These are phyloP conservation scores for Leishmania tropica DNA, from an alignment of 208 protist genomes.

Conservation along the genomic window DNA sequence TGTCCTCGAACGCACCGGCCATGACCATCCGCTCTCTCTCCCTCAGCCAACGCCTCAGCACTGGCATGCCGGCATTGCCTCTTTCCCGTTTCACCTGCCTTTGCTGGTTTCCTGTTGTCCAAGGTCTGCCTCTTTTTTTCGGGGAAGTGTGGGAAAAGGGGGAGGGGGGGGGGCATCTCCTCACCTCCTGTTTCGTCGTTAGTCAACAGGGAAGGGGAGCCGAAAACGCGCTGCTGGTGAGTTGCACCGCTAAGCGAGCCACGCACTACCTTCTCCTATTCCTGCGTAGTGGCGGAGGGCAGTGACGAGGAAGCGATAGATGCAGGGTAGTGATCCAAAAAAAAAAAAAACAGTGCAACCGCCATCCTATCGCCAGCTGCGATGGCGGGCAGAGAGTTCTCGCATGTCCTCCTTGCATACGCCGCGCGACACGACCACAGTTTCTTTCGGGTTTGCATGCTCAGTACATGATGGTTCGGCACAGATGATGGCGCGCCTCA, in stretches of 20 bases:
- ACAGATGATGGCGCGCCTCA: constrained; percentile 61
- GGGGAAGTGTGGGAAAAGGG: background rate
- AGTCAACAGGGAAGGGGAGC: background rate
- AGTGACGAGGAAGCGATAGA: background rate
- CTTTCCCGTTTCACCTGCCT: background rate
- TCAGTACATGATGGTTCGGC: constrained; percentile 71
- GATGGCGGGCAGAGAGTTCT: background rate
- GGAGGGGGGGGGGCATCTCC: background rate
- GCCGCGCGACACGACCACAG: background rate
- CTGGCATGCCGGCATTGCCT: background rate
- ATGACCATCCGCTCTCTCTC: background rate
- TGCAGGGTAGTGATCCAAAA: background rate
- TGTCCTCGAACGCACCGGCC: background rate
- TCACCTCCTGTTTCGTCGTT: background rate
- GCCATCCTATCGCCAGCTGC: background rate
- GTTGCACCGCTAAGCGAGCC: background rate
- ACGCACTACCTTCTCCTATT: background rate
- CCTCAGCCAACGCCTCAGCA: background rate
- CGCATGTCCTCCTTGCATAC: background rate
- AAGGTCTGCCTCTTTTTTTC: background rate
- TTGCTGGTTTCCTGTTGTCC: background rate
- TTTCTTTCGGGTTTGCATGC: background rate
- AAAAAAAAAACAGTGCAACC: background rate
- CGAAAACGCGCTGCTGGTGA: background rate
- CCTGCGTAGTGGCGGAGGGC: background rate